These are phyloP conservation scores for Lachancea fermentati DNA, from an alignment of 805 yeast species.

Conservation along the genomic window DNA sequence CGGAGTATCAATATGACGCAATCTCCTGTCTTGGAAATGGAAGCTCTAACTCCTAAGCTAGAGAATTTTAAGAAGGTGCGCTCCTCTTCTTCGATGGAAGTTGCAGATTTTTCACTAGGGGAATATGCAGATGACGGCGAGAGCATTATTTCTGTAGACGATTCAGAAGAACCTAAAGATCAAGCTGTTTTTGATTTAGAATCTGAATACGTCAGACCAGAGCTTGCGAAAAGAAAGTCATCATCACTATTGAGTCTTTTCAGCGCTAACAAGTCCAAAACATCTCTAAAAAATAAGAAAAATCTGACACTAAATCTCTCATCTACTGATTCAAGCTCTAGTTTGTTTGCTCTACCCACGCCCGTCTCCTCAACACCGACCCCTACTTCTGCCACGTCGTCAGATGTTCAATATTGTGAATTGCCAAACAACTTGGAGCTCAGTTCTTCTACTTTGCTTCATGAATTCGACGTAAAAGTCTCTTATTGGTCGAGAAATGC, in stretches of 20 bases:
- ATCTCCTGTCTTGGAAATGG: constrained; percentile 1
- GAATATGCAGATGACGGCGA: constrained; percentile 12
- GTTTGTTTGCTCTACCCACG: constrained; percentile 4
- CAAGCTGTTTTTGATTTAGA: constrained; percentile 5
- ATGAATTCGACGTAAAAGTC: constrained; percentile 16
- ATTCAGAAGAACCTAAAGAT: not conserved
- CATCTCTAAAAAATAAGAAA: constrained; percentile 12
- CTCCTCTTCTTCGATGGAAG: constrained; percentile 14
- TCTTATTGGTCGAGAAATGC: constrained; percentile 23
- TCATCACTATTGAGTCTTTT: constrained; percentile 27
- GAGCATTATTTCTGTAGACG: constrained; percentile 17
- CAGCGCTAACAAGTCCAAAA: constrained; percentile 12
- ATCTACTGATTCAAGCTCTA: constrained; percentile 4
- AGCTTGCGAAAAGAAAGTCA: constrained; percentile 16
- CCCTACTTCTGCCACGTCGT: constrained; percentile 3
- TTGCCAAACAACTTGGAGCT: constrained; percentile 14
- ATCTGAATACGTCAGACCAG: constrained; percentile 10
- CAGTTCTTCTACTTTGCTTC: constrained; percentile 9
- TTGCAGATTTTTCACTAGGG: constrained; percentile 9
- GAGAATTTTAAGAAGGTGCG: constrained; percentile 15
- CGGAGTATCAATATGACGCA: constrained; percentile 17
- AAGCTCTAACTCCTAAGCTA: constrained; percentile 2
- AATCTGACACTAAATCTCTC: constrained; percentile 11
- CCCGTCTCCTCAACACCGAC: constrained; percentile 2
- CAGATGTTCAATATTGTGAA: constrained; percentile 1